Evolutionary conservation across 805 yeast genomes (phyloP).

Genomic region (Kazachstania taianensis): DNA sequence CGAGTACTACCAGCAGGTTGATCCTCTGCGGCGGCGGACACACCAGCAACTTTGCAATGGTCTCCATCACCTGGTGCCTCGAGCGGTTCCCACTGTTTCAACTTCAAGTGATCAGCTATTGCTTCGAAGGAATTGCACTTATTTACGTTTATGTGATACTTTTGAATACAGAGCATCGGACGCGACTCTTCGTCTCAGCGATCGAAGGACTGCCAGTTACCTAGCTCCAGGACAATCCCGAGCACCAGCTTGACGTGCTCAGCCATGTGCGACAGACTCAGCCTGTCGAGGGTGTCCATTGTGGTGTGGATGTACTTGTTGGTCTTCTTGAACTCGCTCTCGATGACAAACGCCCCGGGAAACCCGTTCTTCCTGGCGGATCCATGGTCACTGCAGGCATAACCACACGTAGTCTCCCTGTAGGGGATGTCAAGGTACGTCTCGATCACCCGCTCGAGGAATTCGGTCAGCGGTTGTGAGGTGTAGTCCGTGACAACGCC

Average conservation of each 20-base stretch:
- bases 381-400: slow-evolving; percentile 90
- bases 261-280: slow-evolving; percentile 66
- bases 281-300: slow-evolving; percentile 70
- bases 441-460: slow-evolving; percentile 50
- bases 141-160: too few species aligned
- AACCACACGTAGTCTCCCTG: slow-evolving; percentile 73
- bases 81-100: too few species aligned
- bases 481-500: slow-evolving; percentile 77
- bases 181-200: too few species aligned
- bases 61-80: neutral
- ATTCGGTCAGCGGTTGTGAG: slow-evolving; percentile 43
- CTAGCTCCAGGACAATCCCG: slow-evolving; percentile 66
- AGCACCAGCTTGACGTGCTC: slow-evolving; percentile 74
- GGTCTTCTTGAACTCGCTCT: slow-evolving; percentile 53
- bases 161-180: too few species aligned
- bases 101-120: too few species aligned
- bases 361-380: slow-evolving; percentile 75
- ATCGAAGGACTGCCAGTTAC: slow-evolving; percentile 18
- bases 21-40: slow-evolving; percentile 44
- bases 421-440: slow-evolving; percentile 59
- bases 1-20: slow-evolving; percentile 38
- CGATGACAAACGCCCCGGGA: slow-evolving; percentile 78
- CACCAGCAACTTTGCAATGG: neutral
- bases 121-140: too few species aligned
- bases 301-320: slow-evolving; percentile 68